phyloP scores from a whole-genome alignment of 2,329 filamentous ascomycete species.

The Fusarium gaditjirri region DNA sequence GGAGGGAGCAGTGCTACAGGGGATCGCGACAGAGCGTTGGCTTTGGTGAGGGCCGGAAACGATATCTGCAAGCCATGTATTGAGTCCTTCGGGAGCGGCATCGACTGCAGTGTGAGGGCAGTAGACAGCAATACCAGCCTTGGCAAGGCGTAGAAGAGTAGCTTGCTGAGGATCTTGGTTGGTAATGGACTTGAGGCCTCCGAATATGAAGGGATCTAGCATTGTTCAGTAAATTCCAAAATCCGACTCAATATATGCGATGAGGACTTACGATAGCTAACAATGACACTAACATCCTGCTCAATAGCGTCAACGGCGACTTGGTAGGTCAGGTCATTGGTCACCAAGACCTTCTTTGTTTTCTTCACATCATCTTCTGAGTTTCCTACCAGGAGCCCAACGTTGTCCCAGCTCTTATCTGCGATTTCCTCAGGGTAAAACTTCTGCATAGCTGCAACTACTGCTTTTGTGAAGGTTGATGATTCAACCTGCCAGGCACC shows the following conservation, averaged over 20 bases:
- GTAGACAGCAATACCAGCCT: conserved; percentile 93
- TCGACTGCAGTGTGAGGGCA: conserved; percentile 96
- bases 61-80: conserved; percentile 93
- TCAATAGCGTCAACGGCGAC: conserved; percentile 91
- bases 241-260: neutral
- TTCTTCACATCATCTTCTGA: conserved; percentile 48
- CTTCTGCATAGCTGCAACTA: conserved; percentile 81
- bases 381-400: conserved; percentile 76
- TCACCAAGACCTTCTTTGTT: conserved; percentile 62
- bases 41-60: conserved; percentile 67
- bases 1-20: conserved; percentile 55
- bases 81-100: conserved; percentile 84
- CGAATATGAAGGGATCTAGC: conserved; percentile 94
- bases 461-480: conserved; percentile 62
- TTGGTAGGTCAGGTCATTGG: conserved; percentile 88
- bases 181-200: conserved; percentile 88
- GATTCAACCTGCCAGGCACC: conserved; percentile 55
- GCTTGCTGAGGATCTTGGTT: conserved; percentile 86
- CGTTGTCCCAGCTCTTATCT: conserved; percentile 94
- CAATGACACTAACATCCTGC: conserved; percentile 78
- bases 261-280: conserved; percentile 80
- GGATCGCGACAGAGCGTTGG: conserved; percentile 57
- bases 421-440: conserved; percentile 92
- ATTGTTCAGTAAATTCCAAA: neutral
- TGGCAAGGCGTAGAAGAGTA: conserved; percentile 82